Percentiles rank a stretch among this genome's conserved stretches.
phyloP scores from a whole-genome alignment of 2,329 filamentous ascomycete genomes.

The Polychaeton citri region DNA sequence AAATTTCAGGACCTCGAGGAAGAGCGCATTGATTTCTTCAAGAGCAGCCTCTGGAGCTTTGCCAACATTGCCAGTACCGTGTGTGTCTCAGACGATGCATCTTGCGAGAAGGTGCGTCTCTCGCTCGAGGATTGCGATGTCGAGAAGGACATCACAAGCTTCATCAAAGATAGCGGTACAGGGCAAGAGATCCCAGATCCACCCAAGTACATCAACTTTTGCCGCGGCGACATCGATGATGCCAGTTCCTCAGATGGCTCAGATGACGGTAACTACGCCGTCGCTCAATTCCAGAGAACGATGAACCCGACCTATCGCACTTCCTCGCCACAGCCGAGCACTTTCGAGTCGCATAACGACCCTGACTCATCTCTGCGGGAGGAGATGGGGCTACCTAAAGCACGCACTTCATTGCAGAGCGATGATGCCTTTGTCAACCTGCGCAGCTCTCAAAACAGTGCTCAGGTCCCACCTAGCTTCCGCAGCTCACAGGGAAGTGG shows the following conservation, averaged over 20 bases:
- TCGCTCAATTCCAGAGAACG: conserved; percentile 87
- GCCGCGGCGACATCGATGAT: conserved; percentile 71
- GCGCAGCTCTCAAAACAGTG: conserved; percentile 17
- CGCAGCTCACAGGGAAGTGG: neutral
- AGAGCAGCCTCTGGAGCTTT: conserved; percentile 95
- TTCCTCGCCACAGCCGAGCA: conserved; percentile 92
- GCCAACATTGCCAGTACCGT: conserved; percentile 95
- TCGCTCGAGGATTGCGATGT: conserved; percentile 93
- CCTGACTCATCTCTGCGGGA: conserved; percentile 60
- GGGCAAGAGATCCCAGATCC: conserved; percentile 96
- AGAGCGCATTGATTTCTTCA: conserved; percentile 90
- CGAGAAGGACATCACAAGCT: conserved; percentile 79
- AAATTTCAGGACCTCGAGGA: conserved; percentile 99
- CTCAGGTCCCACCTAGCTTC: conserved; percentile 1
- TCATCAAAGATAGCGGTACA: conserved; percentile 81
- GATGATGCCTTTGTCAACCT: conserved; percentile 16
- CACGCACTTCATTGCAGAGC: conserved; percentile 24
- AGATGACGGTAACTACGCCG: conserved; percentile 80
- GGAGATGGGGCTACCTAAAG: conserved; percentile 43
- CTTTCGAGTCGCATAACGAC: conserved; percentile 83
- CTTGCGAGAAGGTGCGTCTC: conserved; percentile 89
- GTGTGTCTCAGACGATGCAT: conserved; percentile 87
- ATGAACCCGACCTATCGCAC: conserved; percentile 93
- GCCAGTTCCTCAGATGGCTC: conserved; percentile 61
- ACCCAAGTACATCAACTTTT: conserved; percentile 98